These are phyloP conservation scores for Fusarium abutilonis DNA, from an alignment of 2,329 filamentous ascomycete genomes.

Conservation along the genomic window DNA sequence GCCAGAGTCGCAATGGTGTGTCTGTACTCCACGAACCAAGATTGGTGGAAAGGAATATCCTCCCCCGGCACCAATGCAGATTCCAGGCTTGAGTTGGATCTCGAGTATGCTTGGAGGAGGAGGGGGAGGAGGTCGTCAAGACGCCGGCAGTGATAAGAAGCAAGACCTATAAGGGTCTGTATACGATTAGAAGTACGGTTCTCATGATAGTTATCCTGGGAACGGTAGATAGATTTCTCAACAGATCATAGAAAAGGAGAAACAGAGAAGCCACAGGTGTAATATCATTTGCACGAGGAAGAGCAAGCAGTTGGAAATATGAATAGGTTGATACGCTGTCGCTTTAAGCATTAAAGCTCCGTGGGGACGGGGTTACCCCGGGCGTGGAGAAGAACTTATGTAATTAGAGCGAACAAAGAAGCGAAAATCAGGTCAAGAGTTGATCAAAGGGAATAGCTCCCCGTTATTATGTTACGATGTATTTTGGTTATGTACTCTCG, in stretches of 20 bases:
- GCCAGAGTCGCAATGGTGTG: constrained; percentile 59
- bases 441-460: constrained; percentile 12
- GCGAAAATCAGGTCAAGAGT: not conserved
- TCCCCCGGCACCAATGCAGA: constrained; percentile 53
- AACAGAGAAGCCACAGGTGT: not conserved
- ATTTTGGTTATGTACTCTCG: constrained; percentile 3
- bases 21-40: constrained; percentile 56
- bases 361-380: no score
- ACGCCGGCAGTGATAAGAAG: constrained; percentile 25
- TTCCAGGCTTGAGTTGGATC: constrained; percentile 55
- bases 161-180: constrained; percentile 28
- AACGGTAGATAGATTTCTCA: not conserved
- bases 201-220: not conserved
- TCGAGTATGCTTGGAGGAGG: constrained; percentile 42
- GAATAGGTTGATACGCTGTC: no score
- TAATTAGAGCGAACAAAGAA: no score
- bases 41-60: constrained; percentile 59
- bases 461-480: no score
- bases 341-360: no score
- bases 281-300: no score
- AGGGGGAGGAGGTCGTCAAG: constrained; percentile 9
- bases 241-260: not conserved
- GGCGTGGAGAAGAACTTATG: constrained; percentile 21
- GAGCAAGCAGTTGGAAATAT: no score
- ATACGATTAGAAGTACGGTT: not conserved